phyloP scores from a whole-genome alignment of 1,284 basidiomycete genomes.

The Rhizopogon parksii region DNA sequence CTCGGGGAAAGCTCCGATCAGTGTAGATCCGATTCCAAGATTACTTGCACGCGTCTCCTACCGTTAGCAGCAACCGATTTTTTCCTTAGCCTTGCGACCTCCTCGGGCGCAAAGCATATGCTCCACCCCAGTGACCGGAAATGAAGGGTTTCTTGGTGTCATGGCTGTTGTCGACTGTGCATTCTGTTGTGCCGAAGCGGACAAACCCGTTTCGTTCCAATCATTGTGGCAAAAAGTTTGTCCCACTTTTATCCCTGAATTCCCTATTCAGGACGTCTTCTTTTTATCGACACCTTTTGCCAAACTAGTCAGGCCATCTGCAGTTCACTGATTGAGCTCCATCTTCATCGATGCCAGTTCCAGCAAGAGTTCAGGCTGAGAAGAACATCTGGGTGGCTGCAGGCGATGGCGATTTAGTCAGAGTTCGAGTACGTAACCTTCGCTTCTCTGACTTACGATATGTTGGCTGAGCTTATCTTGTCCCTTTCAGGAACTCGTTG shows the following conservation, averaged over 20 bases:
- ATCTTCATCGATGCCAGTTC: slow-evolving; percentile 14
- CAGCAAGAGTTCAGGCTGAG: slow-evolving; percentile 22
- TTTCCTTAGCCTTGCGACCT: slow-evolving; percentile 4
- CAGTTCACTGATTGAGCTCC: not conserved
- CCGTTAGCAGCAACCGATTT: slow-evolving; percentile 2
- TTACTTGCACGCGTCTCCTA: slow-evolving; percentile 8
- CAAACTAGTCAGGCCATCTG: not conserved
- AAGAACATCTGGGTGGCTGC: slow-evolving; percentile 92
- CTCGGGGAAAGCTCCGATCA: slow-evolving; percentile 19
- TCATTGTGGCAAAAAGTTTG: slow-evolving; percentile 15
- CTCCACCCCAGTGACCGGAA: not conserved
- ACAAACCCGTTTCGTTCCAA: slow-evolving; percentile 4
- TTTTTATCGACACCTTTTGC: not conserved
- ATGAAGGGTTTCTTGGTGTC: not conserved
- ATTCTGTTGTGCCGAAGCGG: slow-evolving; percentile 5
- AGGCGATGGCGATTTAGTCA: slow-evolving; percentile 69
- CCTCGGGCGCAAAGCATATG: slow-evolving; percentile 6
- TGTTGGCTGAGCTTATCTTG: slow-evolving; percentile 1
- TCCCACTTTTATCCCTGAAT: slow-evolving; percentile 14
- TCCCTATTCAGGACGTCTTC: slow-evolving; percentile 21
- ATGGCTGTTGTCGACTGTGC: not conserved
- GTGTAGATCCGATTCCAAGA: slow-evolving; percentile 26
- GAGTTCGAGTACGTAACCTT: slow-evolving; percentile 36
- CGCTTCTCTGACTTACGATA: slow-evolving; percentile 7
- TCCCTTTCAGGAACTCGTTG: slow-evolving; percentile 47